Evolutionary conservation across 768 basidiomycete species (phyloP), one percentile per base, ranked within the genome.

Genomic region (Russula griseocarnosa): DNA sequence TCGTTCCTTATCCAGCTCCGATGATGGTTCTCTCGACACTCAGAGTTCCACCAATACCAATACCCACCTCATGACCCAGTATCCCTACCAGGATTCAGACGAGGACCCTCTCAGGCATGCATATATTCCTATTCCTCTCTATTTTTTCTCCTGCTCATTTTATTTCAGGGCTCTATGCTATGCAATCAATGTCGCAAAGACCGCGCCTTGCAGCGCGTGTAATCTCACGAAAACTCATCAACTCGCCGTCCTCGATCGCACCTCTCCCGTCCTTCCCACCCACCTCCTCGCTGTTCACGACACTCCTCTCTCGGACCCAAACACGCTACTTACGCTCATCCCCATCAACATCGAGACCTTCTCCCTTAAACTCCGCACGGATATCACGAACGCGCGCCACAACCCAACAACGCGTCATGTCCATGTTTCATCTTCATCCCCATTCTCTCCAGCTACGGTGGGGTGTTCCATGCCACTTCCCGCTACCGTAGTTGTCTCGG

Each of bases 91-190:
- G 55, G 55, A 49, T 50, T 52, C 44, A 0, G 67, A 68, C 44
- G 67, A 66, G 58, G 61, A 68, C 55, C 60, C 67, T 7, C 55
- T 66, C 34, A 55, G 52, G 65, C 36, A 55, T 9, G 46, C 36
- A 14, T 11, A 14, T 11, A 16, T 26, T n/a, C 28, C 34, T 34
- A 14, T 1, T 42, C 5, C 8, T 28, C 6, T 10, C 11, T 55
- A 20, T 38, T 38, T 26, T 7, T 4, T 10, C 26, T 3, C 36
- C 1, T 26, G 16, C 53, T 40, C 4, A 60, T 26, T 20, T 14
- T 9, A 4, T 18, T 10, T 22, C 34, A 61, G 62, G 24, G 46
- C 55, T 40, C 51, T 63, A 60, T 67, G 66, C 59, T 34, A 58
- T 18, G 42, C 34, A 47, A 42, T 60, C 46, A 59, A 63, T 51